Percentiles rank a stretch among this genome's conserved stretches.
phyloP scores from a whole-genome alignment of 2,329 filamentous ascomycete genomes.

The Juglanconis juglandina region DNA sequence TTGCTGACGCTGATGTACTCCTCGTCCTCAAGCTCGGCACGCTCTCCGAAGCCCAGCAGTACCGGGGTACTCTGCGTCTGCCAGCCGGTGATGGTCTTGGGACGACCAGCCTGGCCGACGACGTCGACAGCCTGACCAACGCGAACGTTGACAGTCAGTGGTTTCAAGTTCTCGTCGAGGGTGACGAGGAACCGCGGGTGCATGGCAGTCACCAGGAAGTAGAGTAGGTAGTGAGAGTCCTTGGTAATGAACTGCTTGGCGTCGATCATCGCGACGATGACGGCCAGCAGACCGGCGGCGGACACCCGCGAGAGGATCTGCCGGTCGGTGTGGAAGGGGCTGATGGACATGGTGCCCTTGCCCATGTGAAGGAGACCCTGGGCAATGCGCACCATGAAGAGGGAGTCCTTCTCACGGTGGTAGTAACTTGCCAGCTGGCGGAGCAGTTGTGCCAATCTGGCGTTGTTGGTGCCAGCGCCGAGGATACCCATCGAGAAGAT shows the following conservation, averaged over 20 bases:
- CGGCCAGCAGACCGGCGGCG: slow-evolving; percentile 82
- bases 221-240: slow-evolving; percentile 84
- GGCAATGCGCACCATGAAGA: slow-evolving; percentile 99
- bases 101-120: slow-evolving; percentile 91
- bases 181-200: slow-evolving; percentile 95
- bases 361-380: slow-evolving; percentile 98
- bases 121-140: slow-evolving; percentile 98
- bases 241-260: slow-evolving; percentile 77
- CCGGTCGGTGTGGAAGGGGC: slow-evolving; percentile 98
- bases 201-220: slow-evolving; percentile 96
- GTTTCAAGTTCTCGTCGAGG: slow-evolving; percentile 89
- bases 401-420: slow-evolving; percentile 88
- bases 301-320: slow-evolving; percentile 91
- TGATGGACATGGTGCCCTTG: slow-evolving; percentile 93
- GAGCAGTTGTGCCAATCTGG: slow-evolving; percentile 87
- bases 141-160: slow-evolving; percentile 90
- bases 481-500: slow-evolving; percentile 99
- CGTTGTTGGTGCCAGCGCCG: slow-evolving; percentile 96
- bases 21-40: slow-evolving; percentile 95
- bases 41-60: slow-evolving; percentile 86
- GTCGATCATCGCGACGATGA: slow-evolving; percentile 90
- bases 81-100: slow-evolving; percentile 99
- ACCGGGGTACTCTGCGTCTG: slow-evolving; percentile 99
- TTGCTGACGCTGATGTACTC: slow-evolving; percentile 91
- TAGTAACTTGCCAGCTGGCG: slow-evolving; percentile 97